These are phyloP conservation scores for Fusarium incarnatum DNA, from an alignment of 2,329 filamentous ascomycete species.

Conservation along the genomic window DNA sequence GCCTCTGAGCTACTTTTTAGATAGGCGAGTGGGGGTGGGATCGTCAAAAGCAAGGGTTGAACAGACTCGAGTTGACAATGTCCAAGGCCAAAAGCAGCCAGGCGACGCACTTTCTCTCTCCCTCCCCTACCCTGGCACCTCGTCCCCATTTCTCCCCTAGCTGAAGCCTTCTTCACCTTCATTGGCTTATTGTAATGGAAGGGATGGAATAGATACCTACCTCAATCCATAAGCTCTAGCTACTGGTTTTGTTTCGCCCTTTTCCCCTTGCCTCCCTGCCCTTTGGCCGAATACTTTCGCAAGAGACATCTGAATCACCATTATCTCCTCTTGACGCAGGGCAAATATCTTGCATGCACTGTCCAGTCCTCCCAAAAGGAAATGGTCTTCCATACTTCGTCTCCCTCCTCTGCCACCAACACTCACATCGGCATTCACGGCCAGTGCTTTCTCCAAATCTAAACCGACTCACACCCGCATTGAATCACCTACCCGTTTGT, in stretches of 20 bases:
- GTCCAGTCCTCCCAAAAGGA: constrained; percentile 49
- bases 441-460: constrained; percentile 48
- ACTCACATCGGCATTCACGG: constrained; percentile 40
- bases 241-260: constrained; percentile 32
- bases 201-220: constrained; percentile 41
- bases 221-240: constrained; percentile 39
- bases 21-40: constrained; percentile 45
- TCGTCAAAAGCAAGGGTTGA: constrained; percentile 41
- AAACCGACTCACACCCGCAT: constrained; percentile 41
- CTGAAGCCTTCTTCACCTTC: constrained; percentile 17
- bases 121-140: constrained; percentile 30
- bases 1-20: constrained; percentile 35
- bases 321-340: constrained; percentile 46
- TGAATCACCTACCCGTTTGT: constrained; percentile 38
- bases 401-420: constrained; percentile 43
- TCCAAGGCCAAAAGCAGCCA: constrained; percentile 46
- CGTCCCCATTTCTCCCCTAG: constrained; percentile 30
- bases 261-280: constrained; percentile 41
- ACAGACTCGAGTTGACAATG: constrained; percentile 40
- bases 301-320: constrained; percentile 44
- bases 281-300: constrained; percentile 29
- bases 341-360: constrained; percentile 51
- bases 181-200: constrained; percentile 35
- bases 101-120: constrained; percentile 35
- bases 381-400: constrained; percentile 49